Evolutionary conservation across 129 eudicot genomes (phyloP).

Genomic region (Flaveria sonorensis): DNA sequence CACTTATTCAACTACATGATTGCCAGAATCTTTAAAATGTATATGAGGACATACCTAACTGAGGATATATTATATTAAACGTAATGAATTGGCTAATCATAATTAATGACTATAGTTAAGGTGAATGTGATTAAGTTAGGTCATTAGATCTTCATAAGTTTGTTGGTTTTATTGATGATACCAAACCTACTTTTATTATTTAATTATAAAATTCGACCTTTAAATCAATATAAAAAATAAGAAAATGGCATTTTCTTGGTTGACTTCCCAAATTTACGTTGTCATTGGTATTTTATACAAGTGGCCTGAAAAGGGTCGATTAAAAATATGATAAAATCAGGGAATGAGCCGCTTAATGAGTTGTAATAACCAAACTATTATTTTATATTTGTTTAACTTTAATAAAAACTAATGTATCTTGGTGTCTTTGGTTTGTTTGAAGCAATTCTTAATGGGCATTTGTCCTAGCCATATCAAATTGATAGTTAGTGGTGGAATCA

Average conservation of each 20-base stretch:
- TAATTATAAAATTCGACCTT: slow-evolving; percentile 8
- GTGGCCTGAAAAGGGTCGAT: slow-evolving; percentile 8
- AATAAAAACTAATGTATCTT: neutral
- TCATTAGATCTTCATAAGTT: slow-evolving; percentile 22
- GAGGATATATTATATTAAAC: neutral
- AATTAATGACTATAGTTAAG: slow-evolving; percentile 4
- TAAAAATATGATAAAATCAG: neutral
- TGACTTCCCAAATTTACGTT: slow-evolving; percentile 30
- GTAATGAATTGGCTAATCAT: neutral
- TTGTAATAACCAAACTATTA: neutral
- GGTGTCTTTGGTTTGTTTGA: neutral
- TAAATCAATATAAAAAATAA: neutral
- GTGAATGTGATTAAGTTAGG: slow-evolving; percentile 34
- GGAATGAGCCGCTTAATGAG: neutral
- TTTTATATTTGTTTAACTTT: neutral
- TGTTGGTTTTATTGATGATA: slow-evolving; percentile 24
- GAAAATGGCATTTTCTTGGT: slow-evolving; percentile 7
- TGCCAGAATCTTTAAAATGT: neutral
- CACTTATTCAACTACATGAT: neutral
- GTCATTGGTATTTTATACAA: slow-evolving; percentile 25
- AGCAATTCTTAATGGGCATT: neutral
- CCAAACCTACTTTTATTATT: slow-evolving; percentile 28
- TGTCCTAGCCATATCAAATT: neutral
- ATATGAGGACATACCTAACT: slow-evolving; percentile 3
- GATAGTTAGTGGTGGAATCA: no score